Conservation (phyloP, 2,329 filamentous ascomycete species). For the Ambrosiella cleistominuta region DNA sequence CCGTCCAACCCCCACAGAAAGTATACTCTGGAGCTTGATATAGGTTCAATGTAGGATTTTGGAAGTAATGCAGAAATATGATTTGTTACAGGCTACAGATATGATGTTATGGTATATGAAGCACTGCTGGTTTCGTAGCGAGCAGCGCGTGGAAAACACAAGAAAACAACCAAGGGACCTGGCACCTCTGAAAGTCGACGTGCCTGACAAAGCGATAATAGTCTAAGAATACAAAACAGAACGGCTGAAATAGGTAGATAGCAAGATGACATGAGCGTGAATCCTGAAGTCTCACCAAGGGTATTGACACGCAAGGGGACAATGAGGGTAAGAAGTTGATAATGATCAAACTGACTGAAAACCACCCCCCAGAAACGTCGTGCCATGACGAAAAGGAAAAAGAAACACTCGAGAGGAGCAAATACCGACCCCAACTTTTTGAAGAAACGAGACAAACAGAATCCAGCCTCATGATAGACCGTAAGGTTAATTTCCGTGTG, state of each 20-base stretch:
- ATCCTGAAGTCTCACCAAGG: background rate
- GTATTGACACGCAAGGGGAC: background rate
- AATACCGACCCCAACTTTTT: slow-evolving; percentile 8
- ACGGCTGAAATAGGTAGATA: slow-evolving; percentile 1
- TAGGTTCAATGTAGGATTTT: background rate
- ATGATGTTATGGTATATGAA: background rate
- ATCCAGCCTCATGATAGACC: background rate
- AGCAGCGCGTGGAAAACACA: background rate
- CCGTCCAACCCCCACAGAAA: background rate
- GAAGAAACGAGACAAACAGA: background rate
- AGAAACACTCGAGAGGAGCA: slow-evolving; percentile 9
- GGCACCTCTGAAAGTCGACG: background rate
- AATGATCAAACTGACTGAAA: slow-evolving; percentile 12
- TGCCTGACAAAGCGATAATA: background rate
- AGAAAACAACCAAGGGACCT: background rate
- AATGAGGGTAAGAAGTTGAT: slow-evolving; percentile 5
- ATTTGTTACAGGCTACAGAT: background rate
- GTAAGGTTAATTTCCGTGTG: too few species aligned
- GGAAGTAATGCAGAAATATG: background rate
- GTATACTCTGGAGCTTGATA: background rate
- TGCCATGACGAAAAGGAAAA: slow-evolving; percentile 12
- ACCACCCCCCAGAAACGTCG: slow-evolving; percentile 13
- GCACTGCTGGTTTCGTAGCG: background rate
- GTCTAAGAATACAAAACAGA: background rate
- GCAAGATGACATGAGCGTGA: background rate